These are phyloP conservation scores for Pulveroboletus sp. DNA, from an alignment of 768 basidiomycete species.

Conservation along the genomic window DNA sequence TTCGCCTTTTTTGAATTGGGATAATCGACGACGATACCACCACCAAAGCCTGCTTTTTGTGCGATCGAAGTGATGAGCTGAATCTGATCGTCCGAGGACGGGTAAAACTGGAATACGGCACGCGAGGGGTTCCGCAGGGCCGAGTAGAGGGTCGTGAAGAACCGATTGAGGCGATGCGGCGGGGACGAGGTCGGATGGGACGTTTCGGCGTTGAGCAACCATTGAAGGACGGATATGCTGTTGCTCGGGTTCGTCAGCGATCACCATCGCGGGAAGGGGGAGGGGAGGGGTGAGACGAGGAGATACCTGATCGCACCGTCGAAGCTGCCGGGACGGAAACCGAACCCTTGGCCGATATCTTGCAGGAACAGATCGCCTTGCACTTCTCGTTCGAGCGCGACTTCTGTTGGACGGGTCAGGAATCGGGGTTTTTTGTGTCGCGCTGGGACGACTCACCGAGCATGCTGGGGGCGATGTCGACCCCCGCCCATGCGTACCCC, in stretches of 20 bases:
- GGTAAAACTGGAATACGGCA: slow-evolving; percentile 92
- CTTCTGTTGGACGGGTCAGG: slow-evolving; percentile 58
- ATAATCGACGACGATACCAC: slow-evolving; percentile 94
- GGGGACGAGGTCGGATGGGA: slow-evolving; percentile 86
- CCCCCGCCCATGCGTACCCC: slow-evolving; percentile 89
- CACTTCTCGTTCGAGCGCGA: slow-evolving; percentile 91
- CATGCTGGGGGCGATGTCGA: slow-evolving; percentile 97
- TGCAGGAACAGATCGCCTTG: slow-evolving; percentile 96
- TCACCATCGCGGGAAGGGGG: background rate
- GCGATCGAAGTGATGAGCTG: slow-evolving; percentile 91
- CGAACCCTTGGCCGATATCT: slow-evolving; percentile 97
- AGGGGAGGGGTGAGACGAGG: slow-evolving; percentile 7
- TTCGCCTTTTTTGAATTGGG: slow-evolving; percentile 94
- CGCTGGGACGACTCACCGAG: slow-evolving; percentile 58
- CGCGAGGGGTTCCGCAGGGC: slow-evolving; percentile 81
- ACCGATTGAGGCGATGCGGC: slow-evolving; percentile 77
- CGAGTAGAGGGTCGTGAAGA: slow-evolving; percentile 91
- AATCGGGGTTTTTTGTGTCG: too few species aligned
- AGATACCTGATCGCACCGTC: slow-evolving; percentile 92
- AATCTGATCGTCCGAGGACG: slow-evolving; percentile 94
- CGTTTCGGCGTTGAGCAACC: slow-evolving; percentile 96
- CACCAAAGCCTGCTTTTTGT: slow-evolving; percentile 93
- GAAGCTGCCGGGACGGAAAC: slow-evolving; percentile 94
- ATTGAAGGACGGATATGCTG: slow-evolving; percentile 98
- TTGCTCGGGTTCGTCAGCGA: background rate